phyloP scores from a whole-genome alignment of 1,139 yeast genomes.

The Arxiozyma slooffiae region DNA sequence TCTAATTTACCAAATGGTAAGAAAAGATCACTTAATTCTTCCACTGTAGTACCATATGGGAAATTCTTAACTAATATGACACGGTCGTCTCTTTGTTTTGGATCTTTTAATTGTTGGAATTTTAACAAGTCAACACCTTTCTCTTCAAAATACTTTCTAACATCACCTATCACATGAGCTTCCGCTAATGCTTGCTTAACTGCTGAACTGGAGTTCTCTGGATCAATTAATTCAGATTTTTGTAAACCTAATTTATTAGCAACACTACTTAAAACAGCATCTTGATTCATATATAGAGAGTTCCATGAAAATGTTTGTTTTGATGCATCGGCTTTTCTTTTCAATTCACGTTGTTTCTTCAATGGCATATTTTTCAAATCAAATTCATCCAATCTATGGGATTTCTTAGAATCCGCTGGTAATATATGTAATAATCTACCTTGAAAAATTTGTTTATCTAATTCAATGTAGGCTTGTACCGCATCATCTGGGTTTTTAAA shows the following conservation, averaged over 20 bases:
- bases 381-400: constrained; percentile 75
- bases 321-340: constrained; percentile 73
- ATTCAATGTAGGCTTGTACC: constrained; percentile 54
- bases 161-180: constrained; percentile 89
- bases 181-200: constrained; percentile 98
- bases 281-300: constrained; percentile 78
- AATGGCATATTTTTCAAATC: constrained; percentile 83
- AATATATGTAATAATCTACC: constrained; percentile 86
- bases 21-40: constrained; percentile 75
- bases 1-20: constrained; percentile 69
- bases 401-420: constrained; percentile 74
- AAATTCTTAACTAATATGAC: constrained; percentile 80
- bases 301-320: constrained; percentile 91
- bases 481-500: constrained; percentile 64
- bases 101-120: constrained; percentile 39
- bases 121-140: constrained; percentile 77
- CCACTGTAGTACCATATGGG: constrained; percentile 73
- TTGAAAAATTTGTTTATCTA: constrained; percentile 87
- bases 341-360: constrained; percentile 80
- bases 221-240: constrained; percentile 78
- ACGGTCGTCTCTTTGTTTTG: constrained; percentile 68
- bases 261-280: constrained; percentile 85
- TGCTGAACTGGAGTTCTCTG: constrained; percentile 77
- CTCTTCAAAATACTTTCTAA: constrained; percentile 71
- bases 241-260: constrained; percentile 75